Base-by-base conservation (phyloP, 768 basidiomycete genomes). In the Serendipita vermifera region DNA sequence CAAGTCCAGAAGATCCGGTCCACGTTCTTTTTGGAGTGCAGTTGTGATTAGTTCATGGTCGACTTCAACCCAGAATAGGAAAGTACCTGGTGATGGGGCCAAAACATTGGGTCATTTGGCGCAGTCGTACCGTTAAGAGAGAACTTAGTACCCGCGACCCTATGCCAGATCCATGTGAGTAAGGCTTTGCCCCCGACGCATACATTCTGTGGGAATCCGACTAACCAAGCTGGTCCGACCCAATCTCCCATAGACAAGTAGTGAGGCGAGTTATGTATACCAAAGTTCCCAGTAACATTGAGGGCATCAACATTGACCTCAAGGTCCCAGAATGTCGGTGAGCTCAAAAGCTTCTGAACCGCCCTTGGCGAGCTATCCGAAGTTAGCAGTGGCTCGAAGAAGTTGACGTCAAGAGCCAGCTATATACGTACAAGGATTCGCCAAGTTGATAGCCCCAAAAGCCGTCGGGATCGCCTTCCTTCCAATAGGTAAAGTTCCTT, bases 251-350 rank as follows among this genome's bases (percentile, higher is more conserved):
- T 51, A 3, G n/a, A 26, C 22, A 51, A 51, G 29, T 26, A 51
- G 27, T 51, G 46, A 29, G 46, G 46, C 15, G 20, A 20, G 46
- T 51, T 51, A n/a, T 51, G 46, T 15, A 51, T 20, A n/a, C 46
- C 46, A 15, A 51, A 7, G 22, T 20, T 5, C 1, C 7, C 7
- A 5, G 46, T 51, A 20, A 5, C 9, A 26, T 51, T 9, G 46
- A 22, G 31, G 5, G 22, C 46, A 7, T 51, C 46, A n/a, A 51
- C 31, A 29, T n/a, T n/a, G 31, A 29, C 46, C 29, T 51, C 46
- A 4, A 51, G 2, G 3, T 51, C 46, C n/a, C n/a, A 22, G 22
- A 51, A 51, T 2, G 24, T 51, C 5, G 24, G 24, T 1, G 46
- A 20, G 11, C 22, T 5, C 46, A 51, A 26, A 5, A 29, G 22